phyloP scores from a whole-genome alignment of 495 filamentous ascomycete genomes.

The Penicillium waksmanii region DNA sequence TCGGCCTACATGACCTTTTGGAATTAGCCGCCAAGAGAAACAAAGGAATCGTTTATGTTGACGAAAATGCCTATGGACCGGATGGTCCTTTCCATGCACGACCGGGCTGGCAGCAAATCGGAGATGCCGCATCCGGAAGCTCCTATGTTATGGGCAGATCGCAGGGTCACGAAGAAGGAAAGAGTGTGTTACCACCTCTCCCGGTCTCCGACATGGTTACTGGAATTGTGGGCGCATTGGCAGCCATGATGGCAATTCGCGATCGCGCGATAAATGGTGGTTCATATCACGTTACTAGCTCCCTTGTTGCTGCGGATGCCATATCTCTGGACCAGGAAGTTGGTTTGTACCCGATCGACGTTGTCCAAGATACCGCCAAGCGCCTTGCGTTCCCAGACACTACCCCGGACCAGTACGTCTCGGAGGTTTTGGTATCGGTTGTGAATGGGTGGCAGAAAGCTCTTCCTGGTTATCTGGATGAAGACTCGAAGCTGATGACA shows the following conservation, averaged over 20 bases:
- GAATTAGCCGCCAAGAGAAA: constrained; percentile 46
- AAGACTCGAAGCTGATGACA: constrained; percentile 32
- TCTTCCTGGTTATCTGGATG: constrained; percentile 26
- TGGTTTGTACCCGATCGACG: constrained; percentile 9
- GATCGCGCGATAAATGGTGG: constrained; percentile 31
- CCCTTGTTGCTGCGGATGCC: constrained; percentile 15
- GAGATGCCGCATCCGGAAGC: constrained; percentile 38
- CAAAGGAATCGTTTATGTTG: constrained; percentile 64
- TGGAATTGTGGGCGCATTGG: constrained; percentile 57
- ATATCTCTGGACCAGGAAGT: constrained; percentile 11
- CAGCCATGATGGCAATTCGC: constrained; percentile 50
- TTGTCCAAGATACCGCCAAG: constrained; percentile 2
- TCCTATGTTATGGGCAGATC: constrained; percentile 33
- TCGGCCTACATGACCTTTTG: constrained; percentile 50
- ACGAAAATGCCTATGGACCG: constrained; percentile 66
- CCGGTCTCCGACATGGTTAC: constrained; percentile 74
- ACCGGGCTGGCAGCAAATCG: constrained; percentile 53
- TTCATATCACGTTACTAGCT: constrained; percentile 31
- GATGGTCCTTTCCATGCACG: constrained; percentile 37
- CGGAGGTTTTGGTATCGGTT: constrained; percentile 33
- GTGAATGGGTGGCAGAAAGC: constrained; percentile 36
- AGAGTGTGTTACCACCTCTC: constrained; percentile 67
- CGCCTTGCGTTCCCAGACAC: not conserved
- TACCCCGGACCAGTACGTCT: constrained; percentile 28
- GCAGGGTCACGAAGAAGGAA: constrained; percentile 63